Evolutionary conservation across 2,329 filamentous ascomycete species (phyloP), one percentile per base, ranked within the genome.

Genomic region (Dendryphion nanum): DNA sequence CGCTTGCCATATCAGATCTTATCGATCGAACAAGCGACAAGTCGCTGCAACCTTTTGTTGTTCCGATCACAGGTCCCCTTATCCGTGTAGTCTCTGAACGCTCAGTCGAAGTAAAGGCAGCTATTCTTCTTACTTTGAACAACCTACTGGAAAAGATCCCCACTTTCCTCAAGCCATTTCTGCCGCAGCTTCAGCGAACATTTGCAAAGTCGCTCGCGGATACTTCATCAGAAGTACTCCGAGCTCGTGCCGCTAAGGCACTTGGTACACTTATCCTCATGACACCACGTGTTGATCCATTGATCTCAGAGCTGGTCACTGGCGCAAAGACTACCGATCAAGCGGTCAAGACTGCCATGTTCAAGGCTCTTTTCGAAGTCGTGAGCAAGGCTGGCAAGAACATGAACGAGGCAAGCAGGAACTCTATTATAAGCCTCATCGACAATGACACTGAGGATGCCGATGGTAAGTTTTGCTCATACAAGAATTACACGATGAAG

Each of bases 11-110:
- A 52, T 95, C 90, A 2, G 94, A 98, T 62, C 86, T 98, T 50
- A 85, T 97, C 48, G 93, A 97, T 69, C 83, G 93, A 41, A 94
- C 93, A 18, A 91, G 84, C 64, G 81, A 89, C 50, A 84, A 89
- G 42, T 83, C 90, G 15, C 74, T 98, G 46, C 94, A 93, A 68
- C 89, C 90, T 6, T 97, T 94, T 57, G 93, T 98, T 43, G 96
- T 91, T 19, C 90, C 96, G 60, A 96, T 98, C 53, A 97, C 94
- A 4, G 93, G 93, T 61, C 93, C 94, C 16, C 79, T 98, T 37
- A 98, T 98, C 66, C 87, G 93, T 78, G 91, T 97, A 16, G 90
- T 98, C 14, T 96, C 93, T 4, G 93, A 98, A 66, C 83, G 91
- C 46, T 95, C 93, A 3, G 89, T 89, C 2, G 94, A 98, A 35